A percentile compares a stretch with the other conserved stretches of the same genome.
Evolutionary conservation across 805 yeast genomes (phyloP).

Genomic region (Candida incommunis): DNA sequence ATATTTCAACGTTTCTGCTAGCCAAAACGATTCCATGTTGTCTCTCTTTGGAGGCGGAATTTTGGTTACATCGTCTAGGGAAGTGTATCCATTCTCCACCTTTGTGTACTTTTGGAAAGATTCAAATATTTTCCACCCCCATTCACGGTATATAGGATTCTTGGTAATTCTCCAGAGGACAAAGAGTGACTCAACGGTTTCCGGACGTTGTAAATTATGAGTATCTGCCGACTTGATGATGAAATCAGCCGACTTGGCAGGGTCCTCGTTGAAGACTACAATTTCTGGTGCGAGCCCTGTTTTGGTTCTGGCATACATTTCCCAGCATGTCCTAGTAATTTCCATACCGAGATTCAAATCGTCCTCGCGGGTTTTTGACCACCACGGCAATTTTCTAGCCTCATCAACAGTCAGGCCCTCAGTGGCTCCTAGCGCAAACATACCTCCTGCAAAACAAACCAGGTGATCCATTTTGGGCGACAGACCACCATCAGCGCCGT

Average conservation of each 20-base stretch:
- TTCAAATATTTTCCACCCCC: constrained; percentile 37
- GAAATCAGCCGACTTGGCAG: constrained; percentile 9
- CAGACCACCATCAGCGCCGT: constrained; percentile 9
- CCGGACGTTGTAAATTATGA: constrained; percentile 72
- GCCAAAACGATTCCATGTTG: constrained; percentile 37
- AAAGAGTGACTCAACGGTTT: constrained; percentile 46
- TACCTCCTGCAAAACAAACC: constrained; percentile 41
- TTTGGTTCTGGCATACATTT: constrained; percentile 31
- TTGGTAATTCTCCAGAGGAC: constrained; percentile 48
- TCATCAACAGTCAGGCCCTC: constrained; percentile 23
- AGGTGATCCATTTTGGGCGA: constrained; percentile 29
- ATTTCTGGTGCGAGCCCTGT: constrained; percentile 86
- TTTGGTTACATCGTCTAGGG: constrained; percentile 27
- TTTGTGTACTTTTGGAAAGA: constrained; percentile 17
- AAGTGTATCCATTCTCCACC: constrained; percentile 20
- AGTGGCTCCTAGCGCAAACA: constrained; percentile 30
- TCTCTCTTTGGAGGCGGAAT: constrained; percentile 19
- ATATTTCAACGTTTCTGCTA: constrained; percentile 46
- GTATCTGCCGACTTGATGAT: constrained; percentile 45
- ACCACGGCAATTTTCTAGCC: constrained; percentile 7
- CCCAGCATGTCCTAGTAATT: constrained; percentile 25
- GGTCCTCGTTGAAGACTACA: constrained; percentile 61
- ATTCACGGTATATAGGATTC: constrained; percentile 39
- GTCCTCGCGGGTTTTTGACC: constrained; percentile 24
- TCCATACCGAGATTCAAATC: constrained; percentile 30